A percentile compares a stretch with the other conserved stretches of the same genome.
Conservation (phyloP, 805 yeast genomes). For the Nakazawaea pomicola region DNA sequence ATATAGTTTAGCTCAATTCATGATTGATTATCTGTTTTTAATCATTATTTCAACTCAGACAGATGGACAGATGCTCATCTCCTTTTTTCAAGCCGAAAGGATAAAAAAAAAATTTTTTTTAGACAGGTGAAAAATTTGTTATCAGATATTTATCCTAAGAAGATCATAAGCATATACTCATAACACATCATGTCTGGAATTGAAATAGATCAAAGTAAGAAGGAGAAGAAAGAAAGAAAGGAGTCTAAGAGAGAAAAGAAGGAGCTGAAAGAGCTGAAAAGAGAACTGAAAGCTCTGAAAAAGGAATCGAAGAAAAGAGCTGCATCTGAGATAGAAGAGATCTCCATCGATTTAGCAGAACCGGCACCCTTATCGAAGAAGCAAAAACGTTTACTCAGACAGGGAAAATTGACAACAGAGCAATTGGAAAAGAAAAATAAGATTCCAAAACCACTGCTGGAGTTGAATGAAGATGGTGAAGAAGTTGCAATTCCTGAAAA, state of each 20-base stretch:
- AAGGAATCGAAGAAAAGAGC: conserved; percentile 20
- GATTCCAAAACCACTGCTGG: conserved; percentile 19
- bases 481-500: conserved; percentile 10
- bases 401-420: conserved; percentile 61
- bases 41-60: no score
- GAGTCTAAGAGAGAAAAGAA: conserved; percentile 15
- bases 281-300: conserved; percentile 31
- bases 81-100: not conserved
- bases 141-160: not conserved
- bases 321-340: conserved; percentile 44
- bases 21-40: no score
- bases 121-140: not conserved
- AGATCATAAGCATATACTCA: not conserved
- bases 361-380: conserved; percentile 87
- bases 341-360: conserved; percentile 63
- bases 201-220: conserved; percentile 1
- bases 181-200: not conserved
- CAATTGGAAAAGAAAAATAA: conserved; percentile 35
- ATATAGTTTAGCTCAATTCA: no score
- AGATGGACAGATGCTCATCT: not conserved
- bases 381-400: conserved; percentile 80
- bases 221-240: conserved; percentile 15
- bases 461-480: conserved; percentile 18
- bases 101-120: not conserved
- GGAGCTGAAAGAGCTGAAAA: conserved; percentile 21